Evolutionary conservation across 2,329 filamentous ascomycete species (phyloP).

Genomic region (Trichoderma arundinaceum): DNA sequence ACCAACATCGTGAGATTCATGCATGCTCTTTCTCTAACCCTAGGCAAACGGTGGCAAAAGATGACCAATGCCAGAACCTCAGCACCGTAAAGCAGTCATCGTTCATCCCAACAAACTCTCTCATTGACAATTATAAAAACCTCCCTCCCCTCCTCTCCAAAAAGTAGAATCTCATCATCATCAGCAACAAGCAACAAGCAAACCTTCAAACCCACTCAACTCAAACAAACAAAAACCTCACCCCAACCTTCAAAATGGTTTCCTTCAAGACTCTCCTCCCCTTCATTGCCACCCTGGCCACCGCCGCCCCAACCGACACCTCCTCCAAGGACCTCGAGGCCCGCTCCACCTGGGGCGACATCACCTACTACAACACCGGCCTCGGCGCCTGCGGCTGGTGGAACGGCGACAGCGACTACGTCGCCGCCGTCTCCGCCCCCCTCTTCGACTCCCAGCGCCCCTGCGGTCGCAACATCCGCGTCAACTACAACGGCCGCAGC

Average conservation of each 20-base stretch:
- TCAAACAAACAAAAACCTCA: too few species aligned
- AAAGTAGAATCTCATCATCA: background rate
- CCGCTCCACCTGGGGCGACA: constrained; percentile 18
- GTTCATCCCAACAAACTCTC: too few species aligned
- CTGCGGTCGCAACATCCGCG: constrained; percentile 70
- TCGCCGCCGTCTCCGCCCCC: constrained; percentile 71
- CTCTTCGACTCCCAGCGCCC: constrained; percentile 65
- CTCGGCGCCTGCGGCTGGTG: constrained; percentile 72
- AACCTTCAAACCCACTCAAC: background rate
- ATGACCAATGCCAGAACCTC: background rate
- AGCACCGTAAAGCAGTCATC: background rate
- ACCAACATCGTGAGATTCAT: background rate
- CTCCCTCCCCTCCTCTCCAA: background rate
- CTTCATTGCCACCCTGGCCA: background rate
- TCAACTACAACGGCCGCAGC: constrained; percentile 53
- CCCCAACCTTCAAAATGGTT: background rate
- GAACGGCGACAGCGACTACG: constrained; percentile 59
- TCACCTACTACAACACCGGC: constrained; percentile 65
- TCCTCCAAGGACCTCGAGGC: constrained; percentile 40
- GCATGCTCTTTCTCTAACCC: too few species aligned
- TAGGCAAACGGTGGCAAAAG: background rate
- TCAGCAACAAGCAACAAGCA: background rate
- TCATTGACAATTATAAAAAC: background rate
- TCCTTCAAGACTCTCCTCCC: background rate
- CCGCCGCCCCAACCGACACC: background rate